Evolutionary conservation across 805 yeast species (phyloP).

Genomic region (Candida sphagnicola): DNA sequence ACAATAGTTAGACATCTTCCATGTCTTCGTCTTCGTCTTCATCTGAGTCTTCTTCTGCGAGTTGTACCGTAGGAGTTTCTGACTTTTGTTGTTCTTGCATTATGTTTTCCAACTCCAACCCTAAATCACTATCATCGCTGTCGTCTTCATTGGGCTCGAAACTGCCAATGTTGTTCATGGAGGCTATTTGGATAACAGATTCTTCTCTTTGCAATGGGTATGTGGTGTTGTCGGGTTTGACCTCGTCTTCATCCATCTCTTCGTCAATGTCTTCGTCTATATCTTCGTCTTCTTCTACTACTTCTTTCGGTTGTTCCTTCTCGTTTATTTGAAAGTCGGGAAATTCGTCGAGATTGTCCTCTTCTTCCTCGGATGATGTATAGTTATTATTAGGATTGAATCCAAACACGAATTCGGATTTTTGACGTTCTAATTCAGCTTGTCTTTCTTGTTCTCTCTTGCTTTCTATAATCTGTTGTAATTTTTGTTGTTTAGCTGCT

Average conservation of each 20-base stretch:
- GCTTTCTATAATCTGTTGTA: conserved; percentile 3
- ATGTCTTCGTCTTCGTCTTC: conserved; percentile 4
- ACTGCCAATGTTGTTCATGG: background rate
- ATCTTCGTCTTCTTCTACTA: conserved; percentile 7
- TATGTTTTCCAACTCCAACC: conserved; percentile 5
- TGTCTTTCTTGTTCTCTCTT: conserved; percentile 6
- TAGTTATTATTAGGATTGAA: conserved; percentile 9
- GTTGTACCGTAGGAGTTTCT: background rate
- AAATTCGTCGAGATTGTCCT: conserved; percentile 7
- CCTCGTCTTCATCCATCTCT: conserved; percentile 6
- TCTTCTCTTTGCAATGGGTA: background rate
- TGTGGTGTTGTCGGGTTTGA: background rate
- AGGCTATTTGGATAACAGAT: background rate
- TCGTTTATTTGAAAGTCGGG: conserved; percentile 5
- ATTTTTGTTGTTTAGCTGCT: conserved; percentile 20
- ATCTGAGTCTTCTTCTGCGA: background rate
- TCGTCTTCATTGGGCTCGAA: background rate
- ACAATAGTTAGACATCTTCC: conserved; percentile 1
- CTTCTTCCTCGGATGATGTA: conserved; percentile 14
- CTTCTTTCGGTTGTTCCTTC: conserved; percentile 6
- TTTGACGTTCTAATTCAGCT: conserved; percentile 6
- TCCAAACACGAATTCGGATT: conserved; percentile 9
- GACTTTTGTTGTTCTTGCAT: conserved; percentile 7
- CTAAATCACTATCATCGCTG: conserved; percentile 4
- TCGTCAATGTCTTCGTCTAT: conserved; percentile 6